Evolutionary conservation across 1,139 yeast genomes (phyloP).

Genomic region (Saccharomyces hybrid): DNA sequence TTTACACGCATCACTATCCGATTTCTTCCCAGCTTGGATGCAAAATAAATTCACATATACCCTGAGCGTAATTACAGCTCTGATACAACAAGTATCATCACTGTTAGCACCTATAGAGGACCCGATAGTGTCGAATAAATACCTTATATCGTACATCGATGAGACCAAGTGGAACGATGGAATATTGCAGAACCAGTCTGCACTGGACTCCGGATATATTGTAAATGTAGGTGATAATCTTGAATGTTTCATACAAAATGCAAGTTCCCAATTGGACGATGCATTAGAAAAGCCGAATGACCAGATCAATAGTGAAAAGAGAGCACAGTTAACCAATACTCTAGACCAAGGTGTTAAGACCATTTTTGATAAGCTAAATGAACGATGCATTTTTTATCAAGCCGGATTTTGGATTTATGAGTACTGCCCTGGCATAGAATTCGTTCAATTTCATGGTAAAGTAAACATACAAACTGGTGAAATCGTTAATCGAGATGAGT

Average conservation of each 20-base stretch:
- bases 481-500: slow-evolving; percentile 13
- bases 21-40: background rate
- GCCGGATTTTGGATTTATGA: slow-evolving; percentile 61
- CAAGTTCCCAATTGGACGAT: slow-evolving; percentile 1
- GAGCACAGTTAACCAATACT: slow-evolving; percentile 9
- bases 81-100: slow-evolving; percentile 2
- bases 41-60: background rate
- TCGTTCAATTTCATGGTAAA: slow-evolving; percentile 50
- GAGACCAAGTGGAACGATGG: slow-evolving; percentile 13
- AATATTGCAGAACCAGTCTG: slow-evolving; percentile 10
- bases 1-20: background rate
- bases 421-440: slow-evolving; percentile 46
- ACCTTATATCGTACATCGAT: slow-evolving; percentile 17
- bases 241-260: slow-evolving; percentile 22
- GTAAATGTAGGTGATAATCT: slow-evolving; percentile 15
- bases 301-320: slow-evolving; percentile 9
- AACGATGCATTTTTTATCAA: slow-evolving; percentile 33
- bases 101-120: slow-evolving; percentile 20
- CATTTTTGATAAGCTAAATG: slow-evolving; percentile 27
- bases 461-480: slow-evolving; percentile 10
- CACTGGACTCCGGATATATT: slow-evolving; percentile 13
- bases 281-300: slow-evolving; percentile 6
- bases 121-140: slow-evolving; percentile 18
- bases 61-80: background rate
- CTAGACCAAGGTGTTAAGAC: slow-evolving; percentile 18